phyloP scores from a whole-genome alignment of 1,139 yeast genomes.

The Yamadazyma aaseri region DNA sequence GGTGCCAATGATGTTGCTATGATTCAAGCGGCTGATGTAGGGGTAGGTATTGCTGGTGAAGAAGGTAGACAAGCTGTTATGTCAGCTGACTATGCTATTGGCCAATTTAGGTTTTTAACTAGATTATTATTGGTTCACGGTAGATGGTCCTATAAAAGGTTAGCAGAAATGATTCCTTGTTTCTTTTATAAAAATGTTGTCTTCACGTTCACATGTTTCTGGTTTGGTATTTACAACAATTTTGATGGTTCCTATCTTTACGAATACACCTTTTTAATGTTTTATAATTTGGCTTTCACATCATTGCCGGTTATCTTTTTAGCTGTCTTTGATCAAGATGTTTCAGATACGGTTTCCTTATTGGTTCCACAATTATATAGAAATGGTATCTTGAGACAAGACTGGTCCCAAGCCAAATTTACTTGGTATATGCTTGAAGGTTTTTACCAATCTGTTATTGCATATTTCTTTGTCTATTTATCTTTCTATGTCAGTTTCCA shows the following conservation, averaged over 20 bases:
- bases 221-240: conserved; percentile 58
- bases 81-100: conserved; percentile 68
- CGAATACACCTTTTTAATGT: conserved; percentile 63
- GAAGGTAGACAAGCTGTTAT: conserved; percentile 69
- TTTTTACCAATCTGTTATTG: conserved; percentile 53
- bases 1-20: conserved; percentile 71
- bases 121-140: conserved; percentile 60
- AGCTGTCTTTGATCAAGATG: conserved; percentile 64
- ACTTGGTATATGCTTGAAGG: conserved; percentile 61
- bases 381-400: conserved; percentile 51
- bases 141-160: conserved; percentile 62
- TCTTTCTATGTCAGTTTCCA: conserved; percentile 45
- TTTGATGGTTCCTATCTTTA: conserved; percentile 63
- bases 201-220: conserved; percentile 59
- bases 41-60: conserved; percentile 68
- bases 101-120: conserved; percentile 57
- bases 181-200: conserved; percentile 63
- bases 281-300: conserved; percentile 63
- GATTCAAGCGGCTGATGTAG: conserved; percentile 67
- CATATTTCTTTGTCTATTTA: conserved; percentile 57
- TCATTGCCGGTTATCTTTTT: conserved; percentile 60
- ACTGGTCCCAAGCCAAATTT: conserved; percentile 55
- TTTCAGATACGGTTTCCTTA: conserved; percentile 54
- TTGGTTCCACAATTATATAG: conserved; percentile 60
- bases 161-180: conserved; percentile 65